phyloP scores from a whole-genome alignment of 352 stramenopile genomes.

The Globisporangium apiculatum region DNA sequence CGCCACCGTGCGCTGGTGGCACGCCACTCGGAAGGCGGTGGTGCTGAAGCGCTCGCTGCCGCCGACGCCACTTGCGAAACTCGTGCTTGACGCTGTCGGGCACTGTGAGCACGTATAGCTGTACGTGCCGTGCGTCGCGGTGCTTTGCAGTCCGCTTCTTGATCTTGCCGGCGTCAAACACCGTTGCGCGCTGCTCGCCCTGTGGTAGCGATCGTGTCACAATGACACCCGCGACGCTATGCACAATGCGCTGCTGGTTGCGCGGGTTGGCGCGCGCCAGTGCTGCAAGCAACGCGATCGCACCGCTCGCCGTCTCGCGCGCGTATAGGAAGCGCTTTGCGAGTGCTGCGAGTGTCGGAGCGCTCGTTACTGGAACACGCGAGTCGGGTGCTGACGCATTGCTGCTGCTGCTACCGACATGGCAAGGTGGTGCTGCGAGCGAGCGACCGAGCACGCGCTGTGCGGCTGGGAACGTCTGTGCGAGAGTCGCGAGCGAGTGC shows the following conservation, averaged over 20 bases:
- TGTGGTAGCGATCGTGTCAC: slow-evolving; percentile 1
- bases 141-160: slow-evolving; percentile 4
- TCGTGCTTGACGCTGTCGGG: slow-evolving; percentile 19
- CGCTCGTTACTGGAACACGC: background rate
- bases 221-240: slow-evolving; percentile 22
- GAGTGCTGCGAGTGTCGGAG: slow-evolving; percentile 14
- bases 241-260: slow-evolving; percentile 40
- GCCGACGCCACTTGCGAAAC: slow-evolving; percentile 35
- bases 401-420: background rate
- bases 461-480: slow-evolving; percentile 20
- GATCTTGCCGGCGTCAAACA: slow-evolving; percentile 14
- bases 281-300: slow-evolving; percentile 23
- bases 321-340: slow-evolving; percentile 29
- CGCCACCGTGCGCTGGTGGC: slow-evolving; percentile 26
- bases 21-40: slow-evolving; percentile 28
- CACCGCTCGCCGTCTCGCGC: slow-evolving; percentile 15
- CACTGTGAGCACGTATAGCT: slow-evolving; percentile 30
- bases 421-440: slow-evolving; percentile 5
- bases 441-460: slow-evolving; percentile 20
- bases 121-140: background rate
- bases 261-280: slow-evolving; percentile 22
- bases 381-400: too few relatives aligned
- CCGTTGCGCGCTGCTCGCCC: background rate
- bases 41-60: slow-evolving; percentile 24
- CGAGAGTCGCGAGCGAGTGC: slow-evolving; percentile 24